Base-by-base conservation (phyloP, 805 yeast genomes). In the Yarrowia bubula region DNA sequence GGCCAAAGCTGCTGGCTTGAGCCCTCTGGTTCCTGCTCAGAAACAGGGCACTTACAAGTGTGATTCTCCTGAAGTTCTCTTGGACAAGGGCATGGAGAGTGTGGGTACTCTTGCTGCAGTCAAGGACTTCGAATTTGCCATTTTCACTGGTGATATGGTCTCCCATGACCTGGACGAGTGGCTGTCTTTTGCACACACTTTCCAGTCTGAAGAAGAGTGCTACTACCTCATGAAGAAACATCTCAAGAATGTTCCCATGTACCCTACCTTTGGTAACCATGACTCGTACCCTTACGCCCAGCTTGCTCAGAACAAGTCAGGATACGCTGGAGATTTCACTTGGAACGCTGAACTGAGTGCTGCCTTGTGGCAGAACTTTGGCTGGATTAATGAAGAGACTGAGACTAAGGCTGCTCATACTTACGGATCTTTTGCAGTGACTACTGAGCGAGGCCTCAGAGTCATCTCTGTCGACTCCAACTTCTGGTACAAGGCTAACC, bases 211-310 rank as follows among this genome's bases (percentile, higher is more conserved):
- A 72, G 79, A 78, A 61, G 71, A 74, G 32, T 73, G 82, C 2
- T 79, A 84, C 73, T 75, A 80, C 67, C 81, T 85, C 67, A 77
- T 86, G 79, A 86, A 86, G 69, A 70, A 68, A 65, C 75, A 75
- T 61, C 78, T 86, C 66, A 75, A 79, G 31, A 77, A 82, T 63
- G 73, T 84, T 37, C 87, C 90, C 5, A 81, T 87, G 5, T 86
- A 76, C 71, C 81, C 90, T 8, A 84, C 83, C 28, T 75, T 87
- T 70, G 92, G 92, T 33, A 86, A 86, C 72, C 90, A 87, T 74
- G 92, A 87, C 71, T 83, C 86, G 33, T 87, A 81, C 78, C 92
- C 92, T 17, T 84, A 86, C 70, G 88, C 87, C 41, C 90, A 87
- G 72, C 73, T 86, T 66, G 87, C 90, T 1, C 88, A 86, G 65